These are phyloP conservation scores for Mycosarcoma mackinlayi DNA, from an alignment of 1,284 basidiomycete species.

Conservation along the genomic window DNA sequence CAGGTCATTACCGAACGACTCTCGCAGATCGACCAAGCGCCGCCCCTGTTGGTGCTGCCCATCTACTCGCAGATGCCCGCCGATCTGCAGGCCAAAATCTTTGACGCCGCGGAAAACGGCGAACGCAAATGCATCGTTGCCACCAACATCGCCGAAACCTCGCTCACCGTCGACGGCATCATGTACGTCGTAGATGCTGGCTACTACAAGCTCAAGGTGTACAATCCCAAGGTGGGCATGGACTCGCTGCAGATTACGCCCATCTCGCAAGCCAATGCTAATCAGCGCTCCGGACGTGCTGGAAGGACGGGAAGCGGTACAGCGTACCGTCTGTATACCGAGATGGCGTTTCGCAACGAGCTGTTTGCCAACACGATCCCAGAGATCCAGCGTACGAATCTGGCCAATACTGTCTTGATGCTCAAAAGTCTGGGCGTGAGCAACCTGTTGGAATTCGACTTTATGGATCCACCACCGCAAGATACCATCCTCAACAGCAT, in stretches of 20 bases:
- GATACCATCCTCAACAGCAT: constrained; percentile 80
- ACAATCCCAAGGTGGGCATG: constrained; percentile 99
- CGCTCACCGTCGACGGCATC: constrained; percentile 93
- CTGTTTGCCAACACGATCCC: constrained; percentile 96
- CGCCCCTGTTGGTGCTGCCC: constrained; percentile 86
- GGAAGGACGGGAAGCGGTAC: constrained; percentile 88
- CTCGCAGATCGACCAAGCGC: constrained; percentile 87
- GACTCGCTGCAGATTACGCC: constrained; percentile 98
- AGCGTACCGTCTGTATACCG: constrained; percentile 96
- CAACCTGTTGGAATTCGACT: constrained; percentile 97
- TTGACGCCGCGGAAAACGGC: constrained; percentile 92
- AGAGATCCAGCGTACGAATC: constrained; percentile 96
- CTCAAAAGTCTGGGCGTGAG: constrained; percentile 94
- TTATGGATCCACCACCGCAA: constrained; percentile 91
- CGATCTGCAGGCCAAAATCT: constrained; percentile 97
- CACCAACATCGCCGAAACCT: constrained; percentile 99
- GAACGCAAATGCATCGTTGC: constrained; percentile 96
- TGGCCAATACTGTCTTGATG: constrained; percentile 93
- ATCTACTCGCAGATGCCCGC: constrained; percentile 99
- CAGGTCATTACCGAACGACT: constrained; percentile 78
- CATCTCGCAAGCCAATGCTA: constrained; percentile 92
- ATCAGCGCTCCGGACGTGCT: constrained; percentile 93
- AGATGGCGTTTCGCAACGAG: constrained; percentile 94
- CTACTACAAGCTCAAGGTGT: constrained; percentile 97
- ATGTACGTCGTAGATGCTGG: constrained; percentile 96